These are phyloP conservation scores for Eurotiales sp. DNA, from an alignment of 2,329 filamentous ascomycete species.

Conservation along the genomic window DNA sequence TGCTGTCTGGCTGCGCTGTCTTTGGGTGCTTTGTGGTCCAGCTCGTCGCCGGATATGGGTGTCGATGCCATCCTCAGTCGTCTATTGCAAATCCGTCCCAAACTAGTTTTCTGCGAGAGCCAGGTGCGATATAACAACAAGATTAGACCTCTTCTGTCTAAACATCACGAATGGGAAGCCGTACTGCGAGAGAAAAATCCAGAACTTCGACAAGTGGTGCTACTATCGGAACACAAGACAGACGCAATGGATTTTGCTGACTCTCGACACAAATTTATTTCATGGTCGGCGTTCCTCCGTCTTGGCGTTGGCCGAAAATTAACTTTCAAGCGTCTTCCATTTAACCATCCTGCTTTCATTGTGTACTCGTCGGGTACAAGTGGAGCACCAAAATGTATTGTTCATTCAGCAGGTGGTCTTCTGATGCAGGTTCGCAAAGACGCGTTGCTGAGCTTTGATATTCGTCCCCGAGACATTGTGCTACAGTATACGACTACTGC, in stretches of 20 bases:
- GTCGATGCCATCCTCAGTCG: constrained; percentile 3
- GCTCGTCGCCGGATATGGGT: neutral
- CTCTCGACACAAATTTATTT: no score
- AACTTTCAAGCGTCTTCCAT: constrained; percentile 36
- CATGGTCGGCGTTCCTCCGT: constrained; percentile 18
- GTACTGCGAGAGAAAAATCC: no score
- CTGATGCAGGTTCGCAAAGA: no score
- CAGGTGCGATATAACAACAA: constrained; percentile 2
- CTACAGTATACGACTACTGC: no score
- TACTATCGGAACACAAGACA: no score
- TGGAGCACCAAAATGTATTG: constrained; percentile 44
- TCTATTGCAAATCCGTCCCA: neutral
- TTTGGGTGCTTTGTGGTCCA: neutral
- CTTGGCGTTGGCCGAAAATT: neutral
- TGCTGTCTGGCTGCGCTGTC: neutral
- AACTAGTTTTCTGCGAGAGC: neutral
- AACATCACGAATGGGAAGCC: no score
- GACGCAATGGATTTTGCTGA: no score
- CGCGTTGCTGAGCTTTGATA: no score
- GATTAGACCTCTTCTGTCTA: neutral
- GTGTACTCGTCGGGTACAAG: constrained; percentile 44
- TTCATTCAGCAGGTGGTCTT: constrained; percentile 42
- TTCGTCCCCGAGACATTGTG: no score
- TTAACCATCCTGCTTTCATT: constrained; percentile 42
- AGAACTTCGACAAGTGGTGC: no score